Evolutionary conservation across 306 rosid species (phyloP), one percentile per base, ranked within the genome.

Genomic region (Alnus rubra): DNA sequence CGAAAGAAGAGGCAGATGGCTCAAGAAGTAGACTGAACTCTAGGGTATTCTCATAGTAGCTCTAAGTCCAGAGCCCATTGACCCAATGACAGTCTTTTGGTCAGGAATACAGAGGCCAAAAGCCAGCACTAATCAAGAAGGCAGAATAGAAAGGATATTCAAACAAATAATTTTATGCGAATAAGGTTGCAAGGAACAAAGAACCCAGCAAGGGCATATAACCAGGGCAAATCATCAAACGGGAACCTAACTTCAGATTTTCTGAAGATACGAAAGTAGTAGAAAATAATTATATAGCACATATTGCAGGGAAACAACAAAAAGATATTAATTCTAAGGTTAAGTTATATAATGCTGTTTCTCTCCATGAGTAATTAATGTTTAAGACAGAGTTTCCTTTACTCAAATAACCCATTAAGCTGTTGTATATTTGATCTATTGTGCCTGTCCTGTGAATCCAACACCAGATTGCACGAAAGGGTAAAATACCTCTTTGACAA

Each of bases 401-500:
- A 16, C 14, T n/a, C 65, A 58, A 13, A 51, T 18, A 76, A 42
- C 16, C 52, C 4, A 58, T 7, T 23, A 11, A 4, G 28, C 13
- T 73, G 55, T 18, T 9, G 19, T 50, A 39, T 42, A 15, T 33
- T 67, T 16, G 72, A 42, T 16, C 13, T 67, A 39, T 9, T 35
- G 9, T 23, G 16, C 47, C 4, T 1, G 19, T 69, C 47, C 37
- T 42, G 0, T 69, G 81, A 69, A 70, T 78, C 14, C 71, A 78
- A 70, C 42, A 59, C 54, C 18, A 5, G 44, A 60, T n/a, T 14
- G 71, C 47, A 44, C 13, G 47, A 71, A 65, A 82, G 73, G 70
- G 75, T 73, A 53, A 33, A 70, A 58, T 92, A 94, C 98, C 97
- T 94, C 98, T 81, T 82, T 88, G 85, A 94, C 23, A 55, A 92